These are phyloP conservation scores for Fusarium transvaalense DNA, from an alignment of 2,329 filamentous ascomycete genomes.

Conservation along the genomic window DNA sequence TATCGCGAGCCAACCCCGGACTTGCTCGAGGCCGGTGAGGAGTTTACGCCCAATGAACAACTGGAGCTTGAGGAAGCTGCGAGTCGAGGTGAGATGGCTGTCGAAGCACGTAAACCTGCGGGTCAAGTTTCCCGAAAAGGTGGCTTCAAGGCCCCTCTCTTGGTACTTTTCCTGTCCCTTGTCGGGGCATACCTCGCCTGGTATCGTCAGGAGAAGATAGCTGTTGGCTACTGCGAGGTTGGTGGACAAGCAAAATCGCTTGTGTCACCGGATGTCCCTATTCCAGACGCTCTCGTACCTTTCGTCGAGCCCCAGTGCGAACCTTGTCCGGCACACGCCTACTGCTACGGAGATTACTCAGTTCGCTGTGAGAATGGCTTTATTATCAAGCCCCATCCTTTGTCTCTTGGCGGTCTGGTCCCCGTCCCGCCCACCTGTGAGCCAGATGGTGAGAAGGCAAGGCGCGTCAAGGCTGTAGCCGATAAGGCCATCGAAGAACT, in stretches of 20 bases:
- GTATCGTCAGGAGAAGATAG: constrained; percentile 96
- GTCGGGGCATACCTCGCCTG: constrained; percentile 80
- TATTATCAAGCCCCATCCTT: constrained; percentile 83
- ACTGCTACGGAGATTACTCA: constrained; percentile 83
- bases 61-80: constrained; percentile 80
- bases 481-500: constrained; percentile 90
- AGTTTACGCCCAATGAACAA: constrained; percentile 93
- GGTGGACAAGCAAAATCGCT: constrained; percentile 71
- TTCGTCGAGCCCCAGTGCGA: constrained; percentile 86
- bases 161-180: constrained; percentile 77
- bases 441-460: constrained; percentile 91
- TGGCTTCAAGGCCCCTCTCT: constrained; percentile 73
- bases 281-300: constrained; percentile 79
- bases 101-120: constrained; percentile 59
- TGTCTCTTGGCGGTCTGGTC: constrained; percentile 82
- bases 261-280: constrained; percentile 61
- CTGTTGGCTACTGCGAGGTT: constrained; percentile 93
- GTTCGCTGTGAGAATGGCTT: constrained; percentile 90
- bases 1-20: constrained; percentile 53
- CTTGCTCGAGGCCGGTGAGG: constrained; percentile 78
- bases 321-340: constrained; percentile 88
- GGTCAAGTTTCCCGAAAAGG: constrained; percentile 54
- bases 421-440: constrained; percentile 93
- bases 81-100: constrained; percentile 62
- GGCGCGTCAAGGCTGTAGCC: constrained; percentile 87